Base-by-base conservation (phyloP, 495 filamentous ascomycete genomes). In the Astrocystis sublimbata region DNA sequence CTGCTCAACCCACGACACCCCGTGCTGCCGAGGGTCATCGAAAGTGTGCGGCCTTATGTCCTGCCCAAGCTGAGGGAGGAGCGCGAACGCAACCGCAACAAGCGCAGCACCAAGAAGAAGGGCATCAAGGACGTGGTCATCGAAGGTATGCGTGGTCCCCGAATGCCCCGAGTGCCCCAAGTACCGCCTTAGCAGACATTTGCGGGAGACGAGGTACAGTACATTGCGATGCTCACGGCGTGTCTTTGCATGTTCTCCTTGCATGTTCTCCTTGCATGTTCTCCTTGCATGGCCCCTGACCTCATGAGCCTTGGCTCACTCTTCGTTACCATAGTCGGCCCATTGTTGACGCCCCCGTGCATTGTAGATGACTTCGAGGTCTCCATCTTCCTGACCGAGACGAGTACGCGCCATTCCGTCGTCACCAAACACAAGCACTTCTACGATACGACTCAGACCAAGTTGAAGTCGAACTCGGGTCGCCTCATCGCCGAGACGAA, bases 21-120 rank as follows among this genome's bases (percentile, higher is more conserved):
- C 1, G 82, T 92, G 30, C 83, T 98, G 9, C 88, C 87, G 12
- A 88, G 87, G 56, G 86, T 97, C 63, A 91, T 98, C 58, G 83
- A 88, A 67, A 87, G 86, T 42, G 88, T 97, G 21, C 88, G 90
- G 12, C 93, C 92, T 0, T 77, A 92, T 19, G 92, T 98, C 1
- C 76, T 96, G 46, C 92, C 93, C 0, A 97, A 97, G 72, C 78
- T 98, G 31, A 85, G 88, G 13, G 94, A 98, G 73, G 94, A 97
- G 70, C 89, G 88, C 63, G 88, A 90, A 73, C 82, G 79, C 65
- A 88, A 80, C 67, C 88, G 76, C 46, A n/a, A n/a, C n/a, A 78
- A 77, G 51, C 85, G 85, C 63, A 81, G 77, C 30, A 80, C 78
- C 60, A 86, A 88, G 75, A 85, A 86, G 69, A 88, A 88, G 59